Percentiles rank a stretch among this genome's conserved stretches.
These are phyloP conservation scores for Melocanna baccifera DNA, from an alignment of 176 grass and related monocot species.

Conservation along the genomic window DNA sequence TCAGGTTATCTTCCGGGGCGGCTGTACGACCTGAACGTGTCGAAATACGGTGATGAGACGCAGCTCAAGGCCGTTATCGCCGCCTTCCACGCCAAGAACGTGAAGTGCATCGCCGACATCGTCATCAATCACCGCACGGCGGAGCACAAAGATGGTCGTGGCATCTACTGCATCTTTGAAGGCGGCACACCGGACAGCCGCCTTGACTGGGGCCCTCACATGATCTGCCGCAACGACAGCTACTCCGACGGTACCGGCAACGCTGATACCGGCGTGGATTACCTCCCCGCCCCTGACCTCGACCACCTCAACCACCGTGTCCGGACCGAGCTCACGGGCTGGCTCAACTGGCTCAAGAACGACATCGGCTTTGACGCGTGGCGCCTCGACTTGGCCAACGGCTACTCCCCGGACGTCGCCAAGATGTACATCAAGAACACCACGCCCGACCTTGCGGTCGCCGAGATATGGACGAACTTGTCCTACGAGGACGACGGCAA, in stretches of 20 bases:
- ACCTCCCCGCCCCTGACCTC: conserved; percentile 48
- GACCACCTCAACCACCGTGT: conserved; percentile 62
- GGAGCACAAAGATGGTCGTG: conserved; percentile 45
- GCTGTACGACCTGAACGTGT: conserved; percentile 54
- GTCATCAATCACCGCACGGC: conserved; percentile 67
- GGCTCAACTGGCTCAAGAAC: conserved; percentile 57
- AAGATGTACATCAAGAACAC: conserved; percentile 35
- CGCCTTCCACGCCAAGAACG: conserved; percentile 30
- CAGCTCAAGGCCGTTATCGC: conserved; percentile 36
- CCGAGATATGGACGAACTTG: conserved; percentile 56
- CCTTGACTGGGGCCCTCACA: conserved; percentile 59
- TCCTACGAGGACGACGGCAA: conserved; percentile 34
- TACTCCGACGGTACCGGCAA: conserved; percentile 56
- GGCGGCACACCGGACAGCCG: conserved; percentile 51
- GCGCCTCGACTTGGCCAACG: conserved; percentile 53
- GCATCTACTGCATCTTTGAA: conserved; percentile 69
- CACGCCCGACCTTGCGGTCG: conserved; percentile 35
- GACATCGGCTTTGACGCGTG: conserved; percentile 65
- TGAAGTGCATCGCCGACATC: conserved; percentile 52
- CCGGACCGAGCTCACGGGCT: conserved; percentile 47
- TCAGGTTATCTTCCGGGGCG: conserved; percentile 48
- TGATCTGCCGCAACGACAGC: conserved; percentile 61
- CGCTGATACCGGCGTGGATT: conserved; percentile 47
- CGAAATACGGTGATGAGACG: conserved; percentile 38
- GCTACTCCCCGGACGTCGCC: conserved; percentile 45